phyloP scores from a whole-genome alignment of 148 eudicot genomes.

The Amaranthus cruentus region DNA sequence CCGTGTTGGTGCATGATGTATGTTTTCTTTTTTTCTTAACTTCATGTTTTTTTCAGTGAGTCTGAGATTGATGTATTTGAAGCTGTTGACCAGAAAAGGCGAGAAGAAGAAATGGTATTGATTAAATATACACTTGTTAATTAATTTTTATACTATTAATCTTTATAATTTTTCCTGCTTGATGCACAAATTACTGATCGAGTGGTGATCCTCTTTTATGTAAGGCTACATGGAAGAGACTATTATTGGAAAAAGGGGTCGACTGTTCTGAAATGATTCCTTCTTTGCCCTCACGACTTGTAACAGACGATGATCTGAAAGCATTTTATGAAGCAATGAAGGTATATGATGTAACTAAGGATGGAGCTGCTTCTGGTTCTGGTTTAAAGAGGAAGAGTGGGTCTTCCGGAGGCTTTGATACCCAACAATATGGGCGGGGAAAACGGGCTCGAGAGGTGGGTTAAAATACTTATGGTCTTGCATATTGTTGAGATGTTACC shows the following conservation, averaged over 20 bases:
- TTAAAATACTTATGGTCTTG: slow-evolving; percentile 10
- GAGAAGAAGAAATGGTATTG: slow-evolving; percentile 83
- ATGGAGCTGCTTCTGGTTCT: slow-evolving; percentile 33
- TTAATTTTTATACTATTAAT: neutral
- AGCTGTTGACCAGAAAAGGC: slow-evolving; percentile 71
- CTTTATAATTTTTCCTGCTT: too few species aligned
- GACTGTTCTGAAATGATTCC: slow-evolving; percentile 43
- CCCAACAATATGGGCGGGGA: slow-evolving; percentile 94
- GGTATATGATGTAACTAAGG: slow-evolving; percentile 41
- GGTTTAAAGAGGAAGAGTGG: slow-evolving; percentile 78
- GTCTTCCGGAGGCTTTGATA: slow-evolving; percentile 69
- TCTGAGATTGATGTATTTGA: slow-evolving; percentile 93
- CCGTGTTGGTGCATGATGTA: neutral
- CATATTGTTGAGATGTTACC: slow-evolving; percentile 2
- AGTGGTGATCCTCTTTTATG: slow-evolving; percentile 13
- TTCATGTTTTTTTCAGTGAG: slow-evolving; percentile 42
- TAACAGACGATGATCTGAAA: slow-evolving; percentile 78
- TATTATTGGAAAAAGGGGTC: slow-evolving; percentile 38
- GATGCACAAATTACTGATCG: neutral
- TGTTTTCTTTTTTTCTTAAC: neutral
- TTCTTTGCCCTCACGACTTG: slow-evolving; percentile 73
- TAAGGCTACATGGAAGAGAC: slow-evolving; percentile 69
- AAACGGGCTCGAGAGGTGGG: slow-evolving; percentile 98
- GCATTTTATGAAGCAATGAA: slow-evolving; percentile 81
- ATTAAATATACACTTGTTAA: too few species aligned